Percentiles rank a stretch among this genome's conserved stretches.
Evolutionary conservation across 805 yeast genomes (phyloP).

Genomic region (Candida anglica): DNA sequence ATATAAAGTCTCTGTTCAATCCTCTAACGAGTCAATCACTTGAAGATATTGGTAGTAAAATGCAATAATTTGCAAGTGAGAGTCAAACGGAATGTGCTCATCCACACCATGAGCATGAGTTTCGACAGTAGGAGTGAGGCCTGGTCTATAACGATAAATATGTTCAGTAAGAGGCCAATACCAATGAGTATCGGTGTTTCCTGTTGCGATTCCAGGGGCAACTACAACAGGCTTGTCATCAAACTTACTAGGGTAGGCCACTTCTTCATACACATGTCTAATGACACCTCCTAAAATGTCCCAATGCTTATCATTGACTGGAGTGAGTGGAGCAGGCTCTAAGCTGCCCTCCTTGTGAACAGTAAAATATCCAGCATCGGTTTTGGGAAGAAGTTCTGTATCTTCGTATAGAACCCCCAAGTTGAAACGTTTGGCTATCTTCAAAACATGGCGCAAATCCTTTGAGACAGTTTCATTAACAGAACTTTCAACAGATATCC

Average conservation of each 20-base stretch:
- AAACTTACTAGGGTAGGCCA: slow-evolving; percentile 16
- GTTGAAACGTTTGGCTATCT: slow-evolving; percentile 43
- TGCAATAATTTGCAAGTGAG: slow-evolving; percentile 54
- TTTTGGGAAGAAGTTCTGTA: slow-evolving; percentile 12
- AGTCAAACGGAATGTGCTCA: slow-evolving; percentile 48
- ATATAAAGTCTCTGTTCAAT: too few species aligned
- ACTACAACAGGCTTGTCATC: slow-evolving; percentile 26
- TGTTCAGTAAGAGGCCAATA: slow-evolving; percentile 57
- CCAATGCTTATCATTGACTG: slow-evolving; percentile 34
- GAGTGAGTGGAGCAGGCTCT: slow-evolving; percentile 55
- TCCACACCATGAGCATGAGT: slow-evolving; percentile 54
- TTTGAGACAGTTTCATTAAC: slow-evolving; percentile 39
- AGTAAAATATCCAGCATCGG: slow-evolving; percentile 40
- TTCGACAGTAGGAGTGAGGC: slow-evolving; percentile 26
- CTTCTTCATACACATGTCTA: slow-evolving; percentile 37
- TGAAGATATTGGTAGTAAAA: slow-evolving; percentile 48
- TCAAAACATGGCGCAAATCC: slow-evolving; percentile 29
- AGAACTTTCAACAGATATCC: slow-evolving; percentile 57
- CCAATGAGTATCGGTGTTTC: slow-evolving; percentile 61
- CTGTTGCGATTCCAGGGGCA: slow-evolving; percentile 56
- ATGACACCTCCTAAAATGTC: slow-evolving; percentile 32
- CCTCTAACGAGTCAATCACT: slow-evolving; percentile 23
- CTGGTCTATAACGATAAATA: slow-evolving; percentile 56
- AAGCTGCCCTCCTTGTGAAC: slow-evolving; percentile 20
- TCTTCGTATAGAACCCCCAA: slow-evolving; percentile 43